Base-by-base conservation (phyloP, 2,329 filamentous ascomycete species). In the Pezicula carpinea region DNA sequence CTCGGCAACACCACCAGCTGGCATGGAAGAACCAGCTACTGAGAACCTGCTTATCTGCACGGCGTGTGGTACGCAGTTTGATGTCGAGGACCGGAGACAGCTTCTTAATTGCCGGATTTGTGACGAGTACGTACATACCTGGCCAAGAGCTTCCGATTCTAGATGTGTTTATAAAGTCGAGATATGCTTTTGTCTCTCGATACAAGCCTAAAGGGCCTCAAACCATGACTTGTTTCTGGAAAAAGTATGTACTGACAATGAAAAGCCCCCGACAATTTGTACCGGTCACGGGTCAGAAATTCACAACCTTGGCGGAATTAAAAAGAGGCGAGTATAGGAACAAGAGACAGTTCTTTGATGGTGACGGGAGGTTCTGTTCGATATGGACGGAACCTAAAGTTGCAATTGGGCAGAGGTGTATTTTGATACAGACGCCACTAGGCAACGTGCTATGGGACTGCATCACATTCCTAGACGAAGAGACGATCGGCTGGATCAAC, bases 371-470 rank as follows among this genome's bases (percentile, higher is more conserved):
- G 11, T 63, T 81, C 43, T 69, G 67, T 19, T 72, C 67, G 44
- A 72, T 82, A 46, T 60, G 60, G 41, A 77, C 77, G 0, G 64
- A 68, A 32, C 80, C 80, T 23, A 73, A 83, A 63, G 68, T 90
- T 50, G 87, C 72, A 45, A 93, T 93, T 53, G 87, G 87, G 1
- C 83, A 93, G 65, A 76, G 88, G 26, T 82, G 82, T 17, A 75
- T 90, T 39, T 69, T 95, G 2, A 69, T 92, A 11, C 71, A 75
- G 42, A 88, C 85, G 0, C 70, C 77, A 0, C 49, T 65, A 0
- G 87, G 87, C 0, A 91, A 91, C 61, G 66, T 93, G 1, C 76
- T 93, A 2, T 95, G 88, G 88, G 89, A 93, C 65, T 82, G 85
- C 52, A 71, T 93, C 47, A 76, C 86, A 0, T 79, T 82, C 53